Evolutionary conservation across 2,329 filamentous ascomycete genomes (phyloP), one percentile per base, ranked within the genome.

Genomic region (Hymenoscyphus repandus): DNA sequence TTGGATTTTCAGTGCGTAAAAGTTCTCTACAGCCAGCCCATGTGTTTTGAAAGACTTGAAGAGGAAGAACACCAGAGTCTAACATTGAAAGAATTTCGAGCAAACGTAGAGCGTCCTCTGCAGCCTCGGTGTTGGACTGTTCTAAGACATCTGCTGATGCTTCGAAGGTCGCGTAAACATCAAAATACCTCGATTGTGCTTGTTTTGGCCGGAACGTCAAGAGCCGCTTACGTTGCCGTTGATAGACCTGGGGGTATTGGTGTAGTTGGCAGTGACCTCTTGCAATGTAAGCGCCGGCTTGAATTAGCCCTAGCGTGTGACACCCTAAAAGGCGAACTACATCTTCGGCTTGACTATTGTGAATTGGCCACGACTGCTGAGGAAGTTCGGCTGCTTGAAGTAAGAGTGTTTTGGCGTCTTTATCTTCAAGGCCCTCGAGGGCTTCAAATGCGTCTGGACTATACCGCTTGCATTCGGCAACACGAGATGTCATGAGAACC

Each of bases 401-500:
- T 7, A 68, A 52, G 15, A 68, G 55, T 7, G 55, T 53, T 7
- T 48, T 58, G 6, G 64, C 63, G 22, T 67, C 64, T 2, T 57
- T 49, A 2, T 45, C 33, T 5, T 61, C 49, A 57, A 68, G 62
- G 20, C 56, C 47, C 3, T 52, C 45, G 6, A 67, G 61, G 54
- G 55, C 52, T 45, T 57, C 50, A 38, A 44, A 52, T 7, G 64
- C 68, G 17, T 59, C 54, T 6, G 56, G 69, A 2, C 61, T 66
- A 57, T 68, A 61, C 9, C 47, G 45, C 27, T 51, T 63, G 27
- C 57, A 60, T 20, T 62, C 62, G 1, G 61, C 64, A 44, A 70
- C 68, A 47, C 69, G 59, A 32, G 68, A 69, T 6, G 71, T 73
- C 7, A 73, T 60, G 2, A 72, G 51, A 44, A 71, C 61, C 47